Evolutionary conservation across 805 yeast genomes (phyloP).

Genomic region (Starmera quercuum): DNA sequence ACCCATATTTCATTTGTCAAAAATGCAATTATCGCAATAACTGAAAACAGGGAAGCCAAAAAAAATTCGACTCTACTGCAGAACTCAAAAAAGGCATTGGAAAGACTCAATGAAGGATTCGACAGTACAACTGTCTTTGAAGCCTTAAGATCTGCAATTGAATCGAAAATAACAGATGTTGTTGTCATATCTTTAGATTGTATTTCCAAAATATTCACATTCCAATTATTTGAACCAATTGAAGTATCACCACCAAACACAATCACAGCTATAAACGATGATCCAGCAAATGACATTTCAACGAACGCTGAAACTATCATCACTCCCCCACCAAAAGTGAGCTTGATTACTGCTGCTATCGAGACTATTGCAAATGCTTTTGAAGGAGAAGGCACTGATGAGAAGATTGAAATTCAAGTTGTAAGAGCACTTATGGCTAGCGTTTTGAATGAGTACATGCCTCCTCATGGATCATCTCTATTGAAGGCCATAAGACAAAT

Average conservation of each 20-base stretch:
- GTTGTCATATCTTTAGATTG: conserved; percentile 76
- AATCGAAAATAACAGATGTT: conserved; percentile 54
- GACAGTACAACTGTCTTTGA: conserved; percentile 59
- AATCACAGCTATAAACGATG: conserved; percentile 15
- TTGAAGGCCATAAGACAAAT: conserved; percentile 89
- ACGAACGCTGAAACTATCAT: conserved; percentile 33
- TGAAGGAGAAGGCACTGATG: conserved; percentile 89
- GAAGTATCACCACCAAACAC: conserved; percentile 39
- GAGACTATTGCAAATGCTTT: conserved; percentile 79
- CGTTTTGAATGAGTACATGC: conserved; percentile 68
- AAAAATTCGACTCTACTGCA: conserved; percentile 30
- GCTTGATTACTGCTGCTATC: conserved; percentile 73
- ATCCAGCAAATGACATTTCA: conserved; percentile 12
- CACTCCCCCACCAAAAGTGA: conserved; percentile 45
- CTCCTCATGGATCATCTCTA: conserved; percentile 85
- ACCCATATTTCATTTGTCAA: conserved; percentile 37
- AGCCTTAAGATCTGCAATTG: conserved; percentile 70
- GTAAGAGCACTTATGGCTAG: conserved; percentile 88
- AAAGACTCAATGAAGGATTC: conserved; percentile 24
- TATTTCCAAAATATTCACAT: conserved; percentile 82
- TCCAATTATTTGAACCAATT: conserved; percentile 62
- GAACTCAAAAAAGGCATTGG: conserved; percentile 23
- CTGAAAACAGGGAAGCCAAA: conserved; percentile 53
- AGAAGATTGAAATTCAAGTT: conserved; percentile 83
- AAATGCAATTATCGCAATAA: conserved; percentile 50